Conservation (phyloP, 306 rosid genomes). For the Pterocarpus macrocarpus region DNA sequence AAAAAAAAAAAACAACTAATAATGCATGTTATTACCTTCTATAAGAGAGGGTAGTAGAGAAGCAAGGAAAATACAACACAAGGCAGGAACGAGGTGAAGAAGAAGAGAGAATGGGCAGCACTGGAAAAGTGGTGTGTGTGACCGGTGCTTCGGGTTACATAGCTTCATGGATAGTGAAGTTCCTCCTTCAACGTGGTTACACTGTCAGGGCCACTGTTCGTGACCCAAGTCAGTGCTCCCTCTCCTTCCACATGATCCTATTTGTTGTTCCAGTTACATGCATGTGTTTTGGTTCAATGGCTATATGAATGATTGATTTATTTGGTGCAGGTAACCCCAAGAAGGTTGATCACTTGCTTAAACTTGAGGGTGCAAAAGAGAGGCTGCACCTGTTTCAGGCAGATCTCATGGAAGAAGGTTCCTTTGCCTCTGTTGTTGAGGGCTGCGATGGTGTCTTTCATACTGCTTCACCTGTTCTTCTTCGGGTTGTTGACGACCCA, state of each 20-base stretch:
- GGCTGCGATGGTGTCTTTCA: constrained; percentile 67
- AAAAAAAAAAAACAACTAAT: too few species aligned
- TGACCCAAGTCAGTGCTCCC: constrained; percentile 45
- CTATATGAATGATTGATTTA: neutral
- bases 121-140: constrained; percentile 55
- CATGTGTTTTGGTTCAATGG: neutral
- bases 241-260: neutral
- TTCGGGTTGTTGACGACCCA: constrained; percentile 40
- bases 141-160: constrained; percentile 65
- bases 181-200: constrained; percentile 62
- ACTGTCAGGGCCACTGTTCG: constrained; percentile 66
- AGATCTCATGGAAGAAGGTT: constrained; percentile 57
- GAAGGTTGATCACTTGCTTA: constrained; percentile 51
- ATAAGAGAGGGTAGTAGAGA: too few species aligned
- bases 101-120: constrained; percentile 40
- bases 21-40: too few species aligned
- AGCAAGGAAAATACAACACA: too few species aligned
- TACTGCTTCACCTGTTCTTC: constrained; percentile 54
- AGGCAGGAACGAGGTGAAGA: neutral
- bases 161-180: constrained; percentile 66
- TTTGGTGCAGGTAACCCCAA: constrained; percentile 40
- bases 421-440: constrained; percentile 53
- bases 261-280: neutral
- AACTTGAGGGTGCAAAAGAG: constrained; percentile 65
- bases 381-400: constrained; percentile 57